A percentile compares a stretch with the other conserved stretches of the same genome.
These are phyloP conservation scores for Calendula officinalis DNA, from an alignment of 129 eudicot genomes.

Conservation along the genomic window DNA sequence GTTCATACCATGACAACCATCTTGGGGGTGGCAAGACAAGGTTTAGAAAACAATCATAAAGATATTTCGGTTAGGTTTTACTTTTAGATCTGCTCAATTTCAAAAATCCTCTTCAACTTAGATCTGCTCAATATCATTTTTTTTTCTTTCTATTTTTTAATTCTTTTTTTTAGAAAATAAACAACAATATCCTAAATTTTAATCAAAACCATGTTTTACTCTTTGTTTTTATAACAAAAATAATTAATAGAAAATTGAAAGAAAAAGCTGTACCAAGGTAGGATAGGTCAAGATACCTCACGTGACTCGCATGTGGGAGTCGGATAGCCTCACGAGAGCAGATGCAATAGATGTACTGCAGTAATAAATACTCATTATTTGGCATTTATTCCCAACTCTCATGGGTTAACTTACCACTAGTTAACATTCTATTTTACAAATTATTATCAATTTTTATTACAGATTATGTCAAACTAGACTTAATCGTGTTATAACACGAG, in stretches of 20 bases:
- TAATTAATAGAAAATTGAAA: not conserved
- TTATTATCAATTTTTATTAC: not conserved
- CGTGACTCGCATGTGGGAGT: constrained; percentile 33
- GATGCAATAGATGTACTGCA: constrained; percentile 23
- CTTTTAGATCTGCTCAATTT: no score
- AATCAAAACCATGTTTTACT: constrained; percentile 1
- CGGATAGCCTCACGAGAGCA: constrained; percentile 29
- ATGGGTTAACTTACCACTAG: constrained; percentile 15
- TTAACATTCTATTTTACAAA: not conserved
- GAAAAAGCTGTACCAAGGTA: not conserved
- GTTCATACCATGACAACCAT: no score
- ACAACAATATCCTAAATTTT: not conserved
- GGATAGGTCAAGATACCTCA: constrained; percentile 14
- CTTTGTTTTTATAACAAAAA: not conserved
- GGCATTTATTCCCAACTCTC: constrained; percentile 26
- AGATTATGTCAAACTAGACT: not conserved
- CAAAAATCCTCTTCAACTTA: no score
- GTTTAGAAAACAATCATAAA: no score
- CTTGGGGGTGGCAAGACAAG: no score
- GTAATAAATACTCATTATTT: constrained; percentile 29
- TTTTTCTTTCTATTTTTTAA: not conserved
- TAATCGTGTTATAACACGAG: not conserved
- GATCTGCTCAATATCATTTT: not conserved
- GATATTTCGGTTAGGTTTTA: no score
- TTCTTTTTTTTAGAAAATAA: not conserved